Percentiles rank a stretch among this genome's conserved stretches.
These are phyloP conservation scores for Amoebophrya sp. DNA, from an alignment of 169 alveolate species.

Conservation along the genomic window DNA sequence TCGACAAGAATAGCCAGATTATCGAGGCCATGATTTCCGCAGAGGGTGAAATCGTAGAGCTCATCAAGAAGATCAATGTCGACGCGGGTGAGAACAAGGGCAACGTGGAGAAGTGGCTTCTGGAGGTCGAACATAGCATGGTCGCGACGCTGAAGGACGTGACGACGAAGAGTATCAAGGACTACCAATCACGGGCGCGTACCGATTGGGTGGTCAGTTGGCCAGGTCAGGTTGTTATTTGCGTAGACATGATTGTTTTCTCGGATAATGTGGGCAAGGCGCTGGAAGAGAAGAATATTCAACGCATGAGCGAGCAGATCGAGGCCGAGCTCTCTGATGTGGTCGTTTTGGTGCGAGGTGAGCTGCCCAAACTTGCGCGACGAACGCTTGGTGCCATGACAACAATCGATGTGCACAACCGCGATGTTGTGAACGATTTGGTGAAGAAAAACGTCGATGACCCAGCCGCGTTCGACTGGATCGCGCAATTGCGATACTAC, in stretches of 20 bases:
- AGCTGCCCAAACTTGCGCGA: slow-evolving; percentile 54
- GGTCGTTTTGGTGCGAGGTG: slow-evolving; percentile 54
- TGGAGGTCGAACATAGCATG: slow-evolving; percentile 73
- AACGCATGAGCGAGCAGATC: neutral
- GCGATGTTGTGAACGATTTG: slow-evolving; percentile 63
- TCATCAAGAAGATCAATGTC: slow-evolving; percentile 55
- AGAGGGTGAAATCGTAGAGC: slow-evolving; percentile 77
- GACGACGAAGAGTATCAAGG: slow-evolving; percentile 60
- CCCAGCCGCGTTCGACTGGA: slow-evolving; percentile 78
- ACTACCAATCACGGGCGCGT: slow-evolving; percentile 56
- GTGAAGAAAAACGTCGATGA: slow-evolving; percentile 47
- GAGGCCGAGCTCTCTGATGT: slow-evolving; percentile 26
- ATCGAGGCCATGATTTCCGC: slow-evolving; percentile 72
- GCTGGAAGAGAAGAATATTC: slow-evolving; percentile 26
- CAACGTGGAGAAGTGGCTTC: slow-evolving; percentile 85
- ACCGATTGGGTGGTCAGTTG: slow-evolving; percentile 52
- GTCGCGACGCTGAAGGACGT: slow-evolving; percentile 62
- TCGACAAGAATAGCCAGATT: slow-evolving; percentile 55
- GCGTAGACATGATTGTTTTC: slow-evolving; percentile 50
- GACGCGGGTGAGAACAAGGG: slow-evolving; percentile 41
- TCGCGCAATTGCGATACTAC: slow-evolving; percentile 71
- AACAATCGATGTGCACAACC: slow-evolving; percentile 69
- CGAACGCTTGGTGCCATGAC: slow-evolving; percentile 60
- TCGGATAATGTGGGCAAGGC: slow-evolving; percentile 50
- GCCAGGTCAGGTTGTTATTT: slow-evolving; percentile 56